A percentile compares a stretch with the other conserved stretches of the same genome.
Conservation (phyloP, 1,284 basidiomycete genomes). For the Rhodotorula sp. region DNA sequence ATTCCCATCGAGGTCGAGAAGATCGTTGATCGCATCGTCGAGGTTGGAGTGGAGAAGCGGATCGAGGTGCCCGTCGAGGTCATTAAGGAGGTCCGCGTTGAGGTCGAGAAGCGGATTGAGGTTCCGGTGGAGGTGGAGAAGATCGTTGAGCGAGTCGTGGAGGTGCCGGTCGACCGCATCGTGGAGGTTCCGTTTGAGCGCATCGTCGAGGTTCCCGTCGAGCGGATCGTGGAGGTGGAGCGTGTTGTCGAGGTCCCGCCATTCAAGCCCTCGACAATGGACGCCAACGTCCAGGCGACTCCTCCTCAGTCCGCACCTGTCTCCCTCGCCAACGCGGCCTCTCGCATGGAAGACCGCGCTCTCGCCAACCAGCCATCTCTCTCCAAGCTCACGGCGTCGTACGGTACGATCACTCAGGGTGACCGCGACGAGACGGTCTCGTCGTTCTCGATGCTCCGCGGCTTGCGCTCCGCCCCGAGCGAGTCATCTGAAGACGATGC, state of each 20-base stretch:
- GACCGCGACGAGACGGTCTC: constrained; percentile 31
- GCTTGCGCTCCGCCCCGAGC: constrained; percentile 11
- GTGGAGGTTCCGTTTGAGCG: constrained; percentile 6
- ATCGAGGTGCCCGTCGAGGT: constrained; percentile 20
- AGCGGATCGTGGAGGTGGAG: constrained; percentile 9
- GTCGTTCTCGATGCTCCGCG: constrained; percentile 12
- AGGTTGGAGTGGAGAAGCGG: constrained; percentile 2
- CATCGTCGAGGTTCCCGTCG: constrained; percentile 16
- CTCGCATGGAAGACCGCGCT: constrained; percentile 36
- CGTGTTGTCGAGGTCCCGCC: constrained; percentile 13
- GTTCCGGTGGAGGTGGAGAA: constrained; percentile 10
- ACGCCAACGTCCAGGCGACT: constrained; percentile 37
- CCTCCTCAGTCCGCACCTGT: not conserved
- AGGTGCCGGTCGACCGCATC: not conserved
- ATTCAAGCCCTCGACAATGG: not conserved
- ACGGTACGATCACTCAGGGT: no score
- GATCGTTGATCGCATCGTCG: constrained; percentile 7
- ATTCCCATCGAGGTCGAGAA: not conserved
- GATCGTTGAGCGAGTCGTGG: not conserved
- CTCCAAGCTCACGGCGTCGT: constrained; percentile 13
- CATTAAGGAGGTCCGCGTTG: constrained; percentile 15
- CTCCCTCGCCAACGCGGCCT: not conserved
- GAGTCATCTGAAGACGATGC: constrained; percentile 16
- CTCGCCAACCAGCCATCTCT: constrained; percentile 28
- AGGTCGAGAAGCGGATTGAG: constrained; percentile 10